A percentile compares a stretch with the other conserved stretches of the same genome.
phyloP scores from a whole-genome alignment of 108 stramenopile genomes.

The Skeletonema tropicum region DNA sequence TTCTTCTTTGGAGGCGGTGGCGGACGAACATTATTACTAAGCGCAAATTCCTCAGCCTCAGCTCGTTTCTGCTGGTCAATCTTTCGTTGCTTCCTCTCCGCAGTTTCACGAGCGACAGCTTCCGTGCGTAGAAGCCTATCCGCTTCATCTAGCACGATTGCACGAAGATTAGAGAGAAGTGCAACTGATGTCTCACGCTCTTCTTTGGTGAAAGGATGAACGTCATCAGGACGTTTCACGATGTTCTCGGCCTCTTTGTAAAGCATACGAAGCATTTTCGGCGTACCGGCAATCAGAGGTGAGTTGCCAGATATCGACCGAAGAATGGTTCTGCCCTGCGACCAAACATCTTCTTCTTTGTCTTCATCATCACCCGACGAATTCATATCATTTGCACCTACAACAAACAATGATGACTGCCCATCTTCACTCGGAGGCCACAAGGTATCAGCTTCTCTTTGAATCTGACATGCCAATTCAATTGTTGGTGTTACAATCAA shows the following conservation, averaged over 20 bases:
- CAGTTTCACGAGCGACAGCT: conserved; percentile 46
- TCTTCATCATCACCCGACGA: conserved; percentile 2
- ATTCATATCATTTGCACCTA: conserved; percentile 16
- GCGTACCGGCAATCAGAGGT: conserved; percentile 67
- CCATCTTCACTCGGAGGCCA: conserved; percentile 33
- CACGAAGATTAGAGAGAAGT: conserved; percentile 49
- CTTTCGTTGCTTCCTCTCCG: conserved; percentile 42
- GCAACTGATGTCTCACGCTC: conserved; percentile 34
- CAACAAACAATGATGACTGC: conserved; percentile 39
- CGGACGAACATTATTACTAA: not conserved
- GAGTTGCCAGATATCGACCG: conserved; percentile 16
- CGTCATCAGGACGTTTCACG: not conserved
- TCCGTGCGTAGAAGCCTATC: conserved; percentile 76
- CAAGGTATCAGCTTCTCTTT: conserved; percentile 59
- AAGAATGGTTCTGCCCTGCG: conserved; percentile 10
- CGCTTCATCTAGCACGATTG: conserved; percentile 77
- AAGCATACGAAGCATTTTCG: conserved; percentile 62
- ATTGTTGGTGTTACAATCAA: conserved; percentile 76
- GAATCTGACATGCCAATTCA: conserved; percentile 70
- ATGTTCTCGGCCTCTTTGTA: conserved; percentile 39
- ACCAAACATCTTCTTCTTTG: conserved; percentile 2
- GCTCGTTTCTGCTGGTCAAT: conserved; percentile 21
- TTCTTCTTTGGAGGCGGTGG: conserved; percentile 25
- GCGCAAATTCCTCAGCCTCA: conserved; percentile 4
- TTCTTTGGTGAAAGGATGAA: conserved; percentile 13